Base-by-base conservation (phyloP, 2,329 filamentous ascomycete genomes). In the Tolypocladium endophyticum region DNA sequence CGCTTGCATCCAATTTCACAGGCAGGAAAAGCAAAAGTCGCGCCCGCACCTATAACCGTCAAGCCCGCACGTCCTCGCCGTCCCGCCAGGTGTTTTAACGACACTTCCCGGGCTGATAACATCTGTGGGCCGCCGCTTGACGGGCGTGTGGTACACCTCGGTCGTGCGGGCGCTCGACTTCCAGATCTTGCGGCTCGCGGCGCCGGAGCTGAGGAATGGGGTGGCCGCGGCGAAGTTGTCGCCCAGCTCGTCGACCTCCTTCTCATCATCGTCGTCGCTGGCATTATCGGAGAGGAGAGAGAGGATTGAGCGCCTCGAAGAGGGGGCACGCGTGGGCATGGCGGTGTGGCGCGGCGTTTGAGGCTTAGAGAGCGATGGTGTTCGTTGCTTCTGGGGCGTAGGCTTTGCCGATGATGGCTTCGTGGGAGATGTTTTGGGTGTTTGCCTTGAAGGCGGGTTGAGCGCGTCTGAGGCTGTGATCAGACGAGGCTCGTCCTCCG, bases 1-100 rank as follows among this genome's bases (percentile, higher is more conserved):
- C 12, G 8, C 20, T 16, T 3, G 8, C 23, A 11, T 23, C 23
- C 38, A 20, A 28, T 35, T 2, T 59, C 33, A 61, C 60, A 82
- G 72, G 65, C 84, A 86, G 12, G 74, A 76, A 64, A 87, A 85
- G 70, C 84, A 87, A 71, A 86, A 86, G 61, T 82, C 78, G 58
- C 80, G 74, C 4, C 77, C 78, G 62, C 84, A 87, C 20, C 71
- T 72, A 67, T 81, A 86, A 16, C 80, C 83, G 63, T 78, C 76
- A 63, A 80, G 72, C 4, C 84, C 84, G 61, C 84, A 87, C 18
- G 73, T 73, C 57, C 79, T 73, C 64, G 75, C 64, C 18, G 77
- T 77, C 1, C 81, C 81, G 2, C 80, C 76, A 0, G 81, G 81
- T 12, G 81, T 83, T 63, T 73, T 73, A 5, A 76, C 65, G 38